Evolutionary conservation across 2,329 filamentous ascomycete genomes (phyloP).

Genomic region (Fragosphaeria purpurea): DNA sequence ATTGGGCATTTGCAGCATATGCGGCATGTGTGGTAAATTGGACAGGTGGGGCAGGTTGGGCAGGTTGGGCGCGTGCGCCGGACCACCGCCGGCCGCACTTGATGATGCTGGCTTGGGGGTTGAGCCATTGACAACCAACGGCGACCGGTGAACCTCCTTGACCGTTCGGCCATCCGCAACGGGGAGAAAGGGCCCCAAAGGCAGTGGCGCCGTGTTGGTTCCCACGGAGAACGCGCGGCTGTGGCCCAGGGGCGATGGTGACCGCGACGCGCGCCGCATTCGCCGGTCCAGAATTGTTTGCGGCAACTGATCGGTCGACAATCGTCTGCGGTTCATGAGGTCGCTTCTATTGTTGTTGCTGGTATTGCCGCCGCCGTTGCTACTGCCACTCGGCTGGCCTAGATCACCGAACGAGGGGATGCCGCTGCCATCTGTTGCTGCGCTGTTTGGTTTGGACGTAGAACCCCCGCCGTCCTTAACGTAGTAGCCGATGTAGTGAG

Average conservation of each 20-base stretch:
- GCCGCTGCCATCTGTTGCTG: no score
- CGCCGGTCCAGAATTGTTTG: constrained; percentile 43
- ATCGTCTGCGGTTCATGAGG: constrained; percentile 25
- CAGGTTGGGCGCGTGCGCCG: no score
- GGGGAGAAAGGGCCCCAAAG: constrained; percentile 27
- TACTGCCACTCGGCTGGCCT: constrained; percentile 14
- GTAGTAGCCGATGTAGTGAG: constrained; percentile 28
- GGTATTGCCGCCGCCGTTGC: background rate
- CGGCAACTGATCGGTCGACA: constrained; percentile 44
- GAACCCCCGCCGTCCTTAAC: constrained; percentile 23
- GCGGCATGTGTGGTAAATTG: background rate
- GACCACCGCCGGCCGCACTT: background rate
- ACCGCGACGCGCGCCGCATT: constrained; percentile 43
- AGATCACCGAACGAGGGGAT: constrained; percentile 39
- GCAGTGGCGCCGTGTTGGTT: constrained; percentile 29
- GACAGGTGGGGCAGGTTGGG: background rate
- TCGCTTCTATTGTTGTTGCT: background rate
- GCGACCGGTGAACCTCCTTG: constrained; percentile 18
- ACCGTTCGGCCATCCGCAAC: constrained; percentile 17
- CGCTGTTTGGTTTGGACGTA: constrained; percentile 3
- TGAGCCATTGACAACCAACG: constrained; percentile 23
- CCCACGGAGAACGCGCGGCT: constrained; percentile 33
- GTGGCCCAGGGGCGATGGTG: constrained; percentile 46
- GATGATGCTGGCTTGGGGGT: constrained; percentile 17
- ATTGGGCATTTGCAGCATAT: background rate